A percentile compares a stretch with the other conserved stretches of the same genome.
Evolutionary conservation across 1,284 basidiomycete species (phyloP).

Genomic region (Ustilago sp.): DNA sequence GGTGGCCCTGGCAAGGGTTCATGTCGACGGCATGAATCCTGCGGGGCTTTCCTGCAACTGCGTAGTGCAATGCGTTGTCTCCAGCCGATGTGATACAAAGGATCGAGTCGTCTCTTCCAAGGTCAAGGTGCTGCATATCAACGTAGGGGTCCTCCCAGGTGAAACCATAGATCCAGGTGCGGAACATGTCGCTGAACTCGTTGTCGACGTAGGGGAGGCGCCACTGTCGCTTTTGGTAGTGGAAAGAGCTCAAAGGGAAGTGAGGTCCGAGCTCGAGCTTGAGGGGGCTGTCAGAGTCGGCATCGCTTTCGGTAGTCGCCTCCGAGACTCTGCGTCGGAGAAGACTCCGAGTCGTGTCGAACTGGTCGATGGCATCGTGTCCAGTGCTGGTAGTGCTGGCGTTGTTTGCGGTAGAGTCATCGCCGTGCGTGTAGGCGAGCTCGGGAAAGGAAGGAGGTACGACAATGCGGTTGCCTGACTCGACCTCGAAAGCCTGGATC

Average conservation of each 20-base stretch:
- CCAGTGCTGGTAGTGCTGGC: conserved; percentile 57
- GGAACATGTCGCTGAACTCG: conserved; percentile 80
- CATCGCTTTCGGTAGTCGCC: conserved; percentile 70
- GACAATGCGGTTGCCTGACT: conserved; percentile 75
- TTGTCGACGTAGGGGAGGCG: conserved; percentile 82
- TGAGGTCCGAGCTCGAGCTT: conserved; percentile 61
- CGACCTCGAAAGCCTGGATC: conserved; percentile 78
- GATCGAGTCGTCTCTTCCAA: conserved; percentile 78
- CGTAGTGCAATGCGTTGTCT: conserved; percentile 85
- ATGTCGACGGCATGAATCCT: conserved; percentile 80
- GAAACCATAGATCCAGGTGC: conserved; percentile 79
- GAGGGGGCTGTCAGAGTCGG: conserved; percentile 68
- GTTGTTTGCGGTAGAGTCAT: conserved; percentile 27
- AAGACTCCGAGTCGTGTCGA: conserved; percentile 64
- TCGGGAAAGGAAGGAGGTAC: conserved; percentile 68
- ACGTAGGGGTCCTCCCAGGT: conserved; percentile 86
- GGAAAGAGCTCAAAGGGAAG: conserved; percentile 78
- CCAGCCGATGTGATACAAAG: conserved; percentile 84
- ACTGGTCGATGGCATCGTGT: conserved; percentile 66
- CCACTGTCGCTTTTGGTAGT: conserved; percentile 76
- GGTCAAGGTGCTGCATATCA: conserved; percentile 78
- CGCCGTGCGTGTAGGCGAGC: conserved; percentile 52
- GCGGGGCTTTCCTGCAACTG: conserved; percentile 76
- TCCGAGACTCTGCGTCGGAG: conserved; percentile 69
- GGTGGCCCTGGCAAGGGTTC: conserved; percentile 79